phyloP scores from a whole-genome alignment of 2,329 filamentous ascomycete species.

The Ascochyta clinopodiicola region DNA sequence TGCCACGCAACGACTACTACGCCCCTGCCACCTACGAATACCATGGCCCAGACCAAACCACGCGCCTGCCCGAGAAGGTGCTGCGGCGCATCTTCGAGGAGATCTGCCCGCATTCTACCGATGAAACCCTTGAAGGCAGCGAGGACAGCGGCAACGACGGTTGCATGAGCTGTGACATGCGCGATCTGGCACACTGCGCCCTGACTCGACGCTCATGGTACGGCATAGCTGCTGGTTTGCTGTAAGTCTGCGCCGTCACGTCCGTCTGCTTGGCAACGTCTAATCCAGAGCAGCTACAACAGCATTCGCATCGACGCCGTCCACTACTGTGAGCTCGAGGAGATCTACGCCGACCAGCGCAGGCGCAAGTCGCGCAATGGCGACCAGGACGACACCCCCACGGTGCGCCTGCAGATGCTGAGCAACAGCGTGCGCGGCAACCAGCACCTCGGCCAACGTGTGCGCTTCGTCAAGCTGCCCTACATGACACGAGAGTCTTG shows the following conservation, averaged over 20 bases:
- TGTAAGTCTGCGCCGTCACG: slow-evolving; percentile 61
- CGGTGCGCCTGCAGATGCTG: slow-evolving; percentile 76
- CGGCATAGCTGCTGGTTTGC: slow-evolving; percentile 59
- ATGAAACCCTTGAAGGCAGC: slow-evolving; percentile 75
- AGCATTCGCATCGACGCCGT: slow-evolving; percentile 93
- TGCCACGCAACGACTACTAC: slow-evolving; percentile 39
- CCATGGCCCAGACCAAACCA: slow-evolving; percentile 52
- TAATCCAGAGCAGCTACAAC: slow-evolving; percentile 67
- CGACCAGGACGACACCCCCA: slow-evolving; percentile 79
- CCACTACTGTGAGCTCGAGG: slow-evolving; percentile 91
- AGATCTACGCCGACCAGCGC: slow-evolving; percentile 77
- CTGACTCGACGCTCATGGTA: slow-evolving; percentile 78
- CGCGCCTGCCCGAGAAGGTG: slow-evolving; percentile 69
- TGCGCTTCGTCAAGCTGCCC: slow-evolving; percentile 83
- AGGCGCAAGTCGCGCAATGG: slow-evolving; percentile 65
- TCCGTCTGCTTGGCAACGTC: not conserved
- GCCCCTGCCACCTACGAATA: slow-evolving; percentile 35
- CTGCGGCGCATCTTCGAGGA: slow-evolving; percentile 79
- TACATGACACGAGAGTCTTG: slow-evolving; percentile 94
- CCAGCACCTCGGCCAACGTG: slow-evolving; percentile 70
- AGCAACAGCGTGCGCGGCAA: slow-evolving; percentile 83
- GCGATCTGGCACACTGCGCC: slow-evolving; percentile 82
- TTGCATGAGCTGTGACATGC: slow-evolving; percentile 93
- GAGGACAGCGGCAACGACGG: slow-evolving; percentile 80
- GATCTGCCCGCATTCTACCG: slow-evolving; percentile 81